Conservation (phyloP, 1,139 yeast genomes). For the Ashbya aceris region DNA sequence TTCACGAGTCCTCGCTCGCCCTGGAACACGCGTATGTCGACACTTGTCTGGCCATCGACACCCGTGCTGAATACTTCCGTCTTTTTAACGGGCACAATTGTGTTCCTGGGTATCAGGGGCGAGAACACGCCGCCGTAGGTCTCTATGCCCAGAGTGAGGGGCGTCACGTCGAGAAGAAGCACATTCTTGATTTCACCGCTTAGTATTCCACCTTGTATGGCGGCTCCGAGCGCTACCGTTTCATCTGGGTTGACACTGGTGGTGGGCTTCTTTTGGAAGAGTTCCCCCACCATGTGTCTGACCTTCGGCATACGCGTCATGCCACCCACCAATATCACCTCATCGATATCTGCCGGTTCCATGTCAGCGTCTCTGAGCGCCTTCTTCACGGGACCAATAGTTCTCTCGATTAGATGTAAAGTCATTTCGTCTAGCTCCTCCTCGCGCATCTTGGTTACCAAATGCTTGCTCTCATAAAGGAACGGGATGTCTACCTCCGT, state of each 20-base stretch:
- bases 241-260: slow-evolving; percentile 73
- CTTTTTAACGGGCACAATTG: slow-evolving; percentile 65
- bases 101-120: slow-evolving; percentile 65
- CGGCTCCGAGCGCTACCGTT: slow-evolving; percentile 80
- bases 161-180: slow-evolving; percentile 68
- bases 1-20: slow-evolving; percentile 70
- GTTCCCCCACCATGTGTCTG: slow-evolving; percentile 44
- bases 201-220: slow-evolving; percentile 71
- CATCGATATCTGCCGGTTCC: slow-evolving; percentile 53
- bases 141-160: slow-evolving; percentile 70
- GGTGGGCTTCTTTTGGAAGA: slow-evolving; percentile 53
- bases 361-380: slow-evolving; percentile 66
- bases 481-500: slow-evolving; percentile 60
- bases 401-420: slow-evolving; percentile 47
- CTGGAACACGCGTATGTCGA: slow-evolving; percentile 67
- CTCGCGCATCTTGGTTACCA: slow-evolving; percentile 47
- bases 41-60: slow-evolving; percentile 78
- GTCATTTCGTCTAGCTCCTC: slow-evolving; percentile 57
- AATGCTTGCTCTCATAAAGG: slow-evolving; percentile 41
- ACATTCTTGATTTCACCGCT: slow-evolving; percentile 66
- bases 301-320: slow-evolving; percentile 82
- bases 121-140: slow-evolving; percentile 76
- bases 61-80: slow-evolving; percentile 72
- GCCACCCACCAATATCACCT: slow-evolving; percentile 69
- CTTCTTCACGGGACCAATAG: slow-evolving; percentile 56